Evolutionary conservation across 2,329 filamentous ascomycete genomes (phyloP).

Genomic region (Penicillium sp.): DNA sequence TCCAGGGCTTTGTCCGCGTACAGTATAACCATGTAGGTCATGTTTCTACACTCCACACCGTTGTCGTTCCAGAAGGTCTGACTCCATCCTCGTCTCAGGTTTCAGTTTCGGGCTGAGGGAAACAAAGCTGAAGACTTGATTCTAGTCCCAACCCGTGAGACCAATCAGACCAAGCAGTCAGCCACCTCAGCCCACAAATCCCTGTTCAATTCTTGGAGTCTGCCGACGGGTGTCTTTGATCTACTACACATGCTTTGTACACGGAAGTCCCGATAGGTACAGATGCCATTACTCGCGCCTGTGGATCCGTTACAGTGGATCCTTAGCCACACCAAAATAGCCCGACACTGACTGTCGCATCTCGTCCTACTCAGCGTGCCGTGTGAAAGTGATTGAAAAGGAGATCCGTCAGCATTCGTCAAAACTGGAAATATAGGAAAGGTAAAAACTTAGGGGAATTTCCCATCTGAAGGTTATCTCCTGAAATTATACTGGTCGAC

Average conservation of each 20-base stretch:
- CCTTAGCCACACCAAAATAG: neutral
- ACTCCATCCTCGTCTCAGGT: conserved; percentile 3
- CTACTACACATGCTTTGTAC: neutral
- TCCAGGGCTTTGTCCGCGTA: too few relatives aligned
- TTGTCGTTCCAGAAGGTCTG: neutral
- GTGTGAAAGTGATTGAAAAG: neutral
- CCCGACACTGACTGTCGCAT: conserved; percentile 1
- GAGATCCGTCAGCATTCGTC: neutral
- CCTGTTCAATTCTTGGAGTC: neutral
- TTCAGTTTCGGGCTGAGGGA: neutral
- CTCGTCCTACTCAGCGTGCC: neutral
- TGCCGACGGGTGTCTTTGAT: neutral
- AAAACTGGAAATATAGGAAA: neutral
- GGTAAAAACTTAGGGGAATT: neutral
- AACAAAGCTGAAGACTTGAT: neutral
- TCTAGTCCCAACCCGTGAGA: neutral
- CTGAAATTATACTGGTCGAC: conserved; percentile 18
- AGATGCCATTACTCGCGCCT: neutral
- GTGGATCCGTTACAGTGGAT: conserved; percentile 4
- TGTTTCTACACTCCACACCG: neutral
- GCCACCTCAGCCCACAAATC: neutral
- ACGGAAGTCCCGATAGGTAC: neutral
- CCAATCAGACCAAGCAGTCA: neutral
- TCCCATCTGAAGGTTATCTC: conserved; percentile 16
- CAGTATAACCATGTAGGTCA: neutral